Evolutionary conservation across 23 red algal genomes (phyloP), one percentile per base, ranked within the genome.

Genomic region (Cyanidium caldarium): DNA sequence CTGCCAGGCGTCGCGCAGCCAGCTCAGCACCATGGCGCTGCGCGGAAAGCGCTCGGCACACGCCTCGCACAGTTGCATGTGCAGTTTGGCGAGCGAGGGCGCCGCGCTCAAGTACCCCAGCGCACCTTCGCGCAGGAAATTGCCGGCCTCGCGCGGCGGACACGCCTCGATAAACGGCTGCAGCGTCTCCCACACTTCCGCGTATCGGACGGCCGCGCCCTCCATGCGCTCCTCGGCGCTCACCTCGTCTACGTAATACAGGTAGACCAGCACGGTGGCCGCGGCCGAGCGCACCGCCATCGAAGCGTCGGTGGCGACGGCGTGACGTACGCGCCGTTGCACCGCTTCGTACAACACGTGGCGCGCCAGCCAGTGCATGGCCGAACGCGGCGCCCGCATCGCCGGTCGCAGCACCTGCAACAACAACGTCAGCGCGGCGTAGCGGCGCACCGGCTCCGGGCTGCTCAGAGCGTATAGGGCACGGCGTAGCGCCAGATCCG

Each of bases 381-480:
- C 51, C 5, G 51, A 16, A 14, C n/a, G 51, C 10, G 51, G 19
- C 21, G 51, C 51, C 7, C 31, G 19, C 51, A 28, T 28, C 13
- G 31, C 23, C 51, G 51, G 21, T 5, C 51, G 10, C 10, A 61
- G 51, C 19, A 61, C 51, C 21, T 61, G 51, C n/a, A 61, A 28
- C 51, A 16, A 61, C 23, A 61, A 28, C 51, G 51, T 61, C 10
- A 61, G 23, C 13, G 51, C 51, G 19, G 51, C 51, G 13, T 28
- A 25, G 5, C 51, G 51, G 7, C 51, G 51, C 19, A 61, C 51
- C 19, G 13, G 31, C 21, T 61, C 51, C 7, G 23, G n/a, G 23
- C 51, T 61, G n/a, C 3, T 5, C 51, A 61, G 51, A 61, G 51
- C 51, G 51, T 61, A 61, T 16, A 61, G 51, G n/a, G 51, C 51